Base-by-base conservation (phyloP, 129 eudicot genomes). In the Scalesia atractyloides region DNA sequence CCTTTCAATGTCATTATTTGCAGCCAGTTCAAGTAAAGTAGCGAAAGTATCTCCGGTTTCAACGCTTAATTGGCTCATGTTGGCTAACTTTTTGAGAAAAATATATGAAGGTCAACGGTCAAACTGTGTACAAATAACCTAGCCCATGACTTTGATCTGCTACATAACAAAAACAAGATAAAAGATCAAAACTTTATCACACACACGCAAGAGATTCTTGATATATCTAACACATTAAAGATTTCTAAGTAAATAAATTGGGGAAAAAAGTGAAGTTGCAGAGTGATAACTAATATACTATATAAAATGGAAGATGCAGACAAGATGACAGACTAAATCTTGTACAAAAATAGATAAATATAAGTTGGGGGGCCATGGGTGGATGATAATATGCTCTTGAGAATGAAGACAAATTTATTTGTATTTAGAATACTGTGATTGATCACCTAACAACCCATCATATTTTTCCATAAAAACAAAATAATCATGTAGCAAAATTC, bases 21-120 rank as follows among this genome's bases (percentile, higher is more conserved):
- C 97, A 75, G 97, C 97, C 48, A 85, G 83, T 68, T 91, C 97
- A 56, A 87, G 97, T 73, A 88, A 76, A 75, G 88, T 91, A 24
- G 88, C 78, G 63, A 81, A 86, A 70, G 84, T 22, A 76, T 88
- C 97, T 76, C 72, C 80, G 7, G 91, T 85, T 82, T 87, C 88
- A 69, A 91, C 85, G 51, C 68, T 85, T 81, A 83, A 68, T 68
- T 68, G 77, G 76, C 83, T 85, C 87, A 85, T 74, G 39, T 76
- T 62, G 67, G 37, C 76, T 43, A 47, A 43, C 8, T 48, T 73
- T 6, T 37, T 14, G 15, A 34, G 39, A 44, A 66, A 60, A 18
- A 52, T 74, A 22, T 16, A 11, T 1, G 18, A 68, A 4, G 24
- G 13, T 36, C 60, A 34, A 33, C 37, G 8, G n/a, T 82, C 43